These are phyloP conservation scores for Metschnikowia amazonensis DNA, from an alignment of 805 yeast genomes.

Conservation along the genomic window DNA sequence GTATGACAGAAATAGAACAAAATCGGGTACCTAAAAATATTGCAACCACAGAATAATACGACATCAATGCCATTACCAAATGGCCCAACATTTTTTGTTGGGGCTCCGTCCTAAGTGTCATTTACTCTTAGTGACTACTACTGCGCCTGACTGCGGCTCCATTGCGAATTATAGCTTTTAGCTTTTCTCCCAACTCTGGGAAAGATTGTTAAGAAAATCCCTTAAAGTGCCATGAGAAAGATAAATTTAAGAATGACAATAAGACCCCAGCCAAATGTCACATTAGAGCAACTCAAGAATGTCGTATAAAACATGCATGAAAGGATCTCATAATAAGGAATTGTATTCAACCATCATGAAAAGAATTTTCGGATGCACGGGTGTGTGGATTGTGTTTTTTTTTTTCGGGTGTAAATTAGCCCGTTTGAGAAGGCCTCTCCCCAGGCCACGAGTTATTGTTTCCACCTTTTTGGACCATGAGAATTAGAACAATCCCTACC, in stretches of 20 bases:
- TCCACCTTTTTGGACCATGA: neutral
- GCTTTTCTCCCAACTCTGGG: neutral
- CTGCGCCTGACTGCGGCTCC: neutral
- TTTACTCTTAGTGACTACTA: neutral
- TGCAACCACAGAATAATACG: neutral
- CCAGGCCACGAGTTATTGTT: neutral
- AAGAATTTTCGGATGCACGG: neutral
- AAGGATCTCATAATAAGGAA: neutral
- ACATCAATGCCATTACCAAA: no score
- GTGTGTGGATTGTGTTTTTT: neutral
- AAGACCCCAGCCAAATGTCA: neutral
- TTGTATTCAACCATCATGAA: neutral
- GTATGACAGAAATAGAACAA: neutral
- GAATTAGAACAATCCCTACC: neutral
- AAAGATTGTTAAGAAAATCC: no score
- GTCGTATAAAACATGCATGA: neutral
- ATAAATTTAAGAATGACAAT: neutral
- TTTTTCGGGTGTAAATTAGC: neutral
- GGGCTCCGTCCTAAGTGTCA: no score
- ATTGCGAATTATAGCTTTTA: neutral
- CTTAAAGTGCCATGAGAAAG: no score
- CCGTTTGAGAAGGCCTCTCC: neutral
- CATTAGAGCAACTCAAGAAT: neutral
- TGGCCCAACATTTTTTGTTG: no score
- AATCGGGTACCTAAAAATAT: neutral